These are phyloP conservation scores for Xylaria sp. DNA, from an alignment of 2,329 filamentous ascomycete genomes.

Conservation along the genomic window DNA sequence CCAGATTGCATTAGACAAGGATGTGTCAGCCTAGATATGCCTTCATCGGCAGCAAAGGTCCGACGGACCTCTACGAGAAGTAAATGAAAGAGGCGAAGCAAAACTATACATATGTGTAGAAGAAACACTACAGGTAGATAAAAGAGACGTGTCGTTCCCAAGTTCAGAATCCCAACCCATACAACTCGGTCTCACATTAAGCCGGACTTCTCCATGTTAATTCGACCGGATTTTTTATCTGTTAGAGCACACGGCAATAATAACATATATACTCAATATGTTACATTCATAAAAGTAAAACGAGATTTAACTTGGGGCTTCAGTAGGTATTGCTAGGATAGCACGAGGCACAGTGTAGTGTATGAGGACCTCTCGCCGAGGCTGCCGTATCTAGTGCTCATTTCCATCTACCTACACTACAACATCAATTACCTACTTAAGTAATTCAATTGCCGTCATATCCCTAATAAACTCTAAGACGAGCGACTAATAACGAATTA, in stretches of 20 bases:
- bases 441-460: background rate
- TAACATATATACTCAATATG: too few species aligned
- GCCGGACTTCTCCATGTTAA: too few species aligned
- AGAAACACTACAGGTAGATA: too few species aligned
- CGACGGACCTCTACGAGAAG: background rate
- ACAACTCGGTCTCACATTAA: too few species aligned
- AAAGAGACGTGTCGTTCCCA: background rate
- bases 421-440: background rate
- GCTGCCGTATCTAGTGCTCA: background rate
- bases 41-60: background rate
- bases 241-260: too few species aligned
- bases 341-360: background rate
- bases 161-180: too few species aligned
- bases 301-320: background rate
- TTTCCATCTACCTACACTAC: background rate
- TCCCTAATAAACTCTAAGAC: background rate
- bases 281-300: background rate
- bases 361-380: background rate
- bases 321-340: background rate
- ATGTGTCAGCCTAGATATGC: background rate
- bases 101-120: too few species aligned
- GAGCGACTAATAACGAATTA: background rate
- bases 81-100: background rate
- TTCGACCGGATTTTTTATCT: too few species aligned
- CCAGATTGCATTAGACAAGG: slow-evolving; percentile 1